Conservation (phyloP, 257 asterid species). For the Primulina eburnea region DNA sequence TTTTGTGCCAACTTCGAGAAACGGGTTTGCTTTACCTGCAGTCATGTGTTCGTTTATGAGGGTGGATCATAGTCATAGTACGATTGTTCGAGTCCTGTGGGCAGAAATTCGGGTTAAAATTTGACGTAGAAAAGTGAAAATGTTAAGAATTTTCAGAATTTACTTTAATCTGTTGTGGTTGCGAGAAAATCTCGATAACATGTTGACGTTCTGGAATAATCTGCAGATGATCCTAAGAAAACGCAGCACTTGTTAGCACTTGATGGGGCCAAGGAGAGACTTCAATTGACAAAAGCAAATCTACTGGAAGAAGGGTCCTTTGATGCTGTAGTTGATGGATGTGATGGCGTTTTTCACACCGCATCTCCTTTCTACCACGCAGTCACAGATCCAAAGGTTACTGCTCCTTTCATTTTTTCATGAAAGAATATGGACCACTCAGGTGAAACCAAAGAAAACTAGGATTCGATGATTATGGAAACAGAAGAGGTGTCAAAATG, state of each 20-base stretch:
- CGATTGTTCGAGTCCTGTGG: not conserved
- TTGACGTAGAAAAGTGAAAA: no score
- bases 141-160: no score
- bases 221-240: slow-evolving; percentile 69
- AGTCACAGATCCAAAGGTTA: slow-evolving; percentile 70
- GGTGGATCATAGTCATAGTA: not conserved
- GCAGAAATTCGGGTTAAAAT: not conserved
- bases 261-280: slow-evolving; percentile 92
- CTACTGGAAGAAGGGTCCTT: slow-evolving; percentile 78
- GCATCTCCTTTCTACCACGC: slow-evolving; percentile 73
- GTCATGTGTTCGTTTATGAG: no score
- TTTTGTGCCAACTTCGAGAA: no score
- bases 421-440: not conserved
- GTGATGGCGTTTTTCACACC: slow-evolving; percentile 88
- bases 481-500: no score
- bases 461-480: not conserved
- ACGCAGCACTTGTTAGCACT: slow-evolving; percentile 62
- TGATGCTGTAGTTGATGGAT: slow-evolving; percentile 70
- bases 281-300: slow-evolving; percentile 67
- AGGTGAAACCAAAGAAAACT: not conserved
- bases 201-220: slow-evolving; percentile 8
- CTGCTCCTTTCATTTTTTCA: not conserved
- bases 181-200: not conserved
- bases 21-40: no score
- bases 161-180: not conserved